A percentile compares a stretch with the other conserved stretches of the same genome.
Conservation (phyloP, 2,329 filamentous ascomycete genomes). For the Talaromyces sp. region DNA sequence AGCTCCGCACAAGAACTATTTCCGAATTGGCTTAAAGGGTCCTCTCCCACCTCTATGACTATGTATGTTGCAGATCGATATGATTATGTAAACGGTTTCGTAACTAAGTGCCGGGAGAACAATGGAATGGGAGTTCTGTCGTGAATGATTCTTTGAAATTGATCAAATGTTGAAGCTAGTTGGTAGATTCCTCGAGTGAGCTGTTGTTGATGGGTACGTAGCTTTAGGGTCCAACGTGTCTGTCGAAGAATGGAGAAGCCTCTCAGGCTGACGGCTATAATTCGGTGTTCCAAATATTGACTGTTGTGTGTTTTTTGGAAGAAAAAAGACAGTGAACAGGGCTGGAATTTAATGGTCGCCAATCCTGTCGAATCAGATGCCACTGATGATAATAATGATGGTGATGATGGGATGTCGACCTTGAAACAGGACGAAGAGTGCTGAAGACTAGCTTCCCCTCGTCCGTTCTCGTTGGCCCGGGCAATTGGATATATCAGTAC, state of each 20-base stretch:
- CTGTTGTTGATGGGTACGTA: neutral
- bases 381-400: neutral
- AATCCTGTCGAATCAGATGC: neutral
- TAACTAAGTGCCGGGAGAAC: no score
- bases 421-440: neutral
- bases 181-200: neutral
- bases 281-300: neutral
- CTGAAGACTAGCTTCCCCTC: slow-evolving; percentile 1
- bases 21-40: neutral
- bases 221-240: neutral
- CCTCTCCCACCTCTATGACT: neutral
- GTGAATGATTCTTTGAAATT: neutral
- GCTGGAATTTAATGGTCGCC: neutral
- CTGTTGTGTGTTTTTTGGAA: neutral
- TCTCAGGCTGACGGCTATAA: neutral
- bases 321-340: neutral
- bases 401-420: neutral
- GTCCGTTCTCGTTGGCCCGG: neutral
- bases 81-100: neutral
- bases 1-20: neutral
- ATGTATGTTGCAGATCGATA: neutral
- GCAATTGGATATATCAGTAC: slow-evolving; percentile 1
- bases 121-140: neutral
- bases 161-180: no score
- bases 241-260: neutral